These are phyloP conservation scores for Colletotrichum trifolii DNA, from an alignment of 2,329 filamentous ascomycete genomes.

Conservation along the genomic window DNA sequence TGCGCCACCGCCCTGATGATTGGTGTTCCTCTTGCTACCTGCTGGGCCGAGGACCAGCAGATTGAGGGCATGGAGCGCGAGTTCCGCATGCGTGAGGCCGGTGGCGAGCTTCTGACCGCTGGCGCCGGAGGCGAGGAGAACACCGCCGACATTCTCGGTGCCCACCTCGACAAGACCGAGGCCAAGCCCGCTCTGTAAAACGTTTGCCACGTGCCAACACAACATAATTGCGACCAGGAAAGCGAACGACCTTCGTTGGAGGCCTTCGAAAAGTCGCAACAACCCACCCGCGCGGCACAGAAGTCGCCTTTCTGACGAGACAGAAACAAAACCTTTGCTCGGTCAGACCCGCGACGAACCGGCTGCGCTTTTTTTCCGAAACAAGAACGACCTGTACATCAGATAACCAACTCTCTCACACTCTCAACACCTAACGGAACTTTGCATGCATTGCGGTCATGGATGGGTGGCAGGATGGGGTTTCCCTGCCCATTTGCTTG, in stretches of 20 bases:
- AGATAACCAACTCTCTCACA: slow-evolving; percentile 31
- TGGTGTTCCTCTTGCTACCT: slow-evolving; percentile 92
- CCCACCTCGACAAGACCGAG: slow-evolving; percentile 58
- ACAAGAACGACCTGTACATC: slow-evolving; percentile 30
- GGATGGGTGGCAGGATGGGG: slow-evolving; percentile 34
- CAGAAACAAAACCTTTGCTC: slow-evolving; percentile 2
- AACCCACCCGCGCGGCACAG: neutral
- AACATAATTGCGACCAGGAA: slow-evolving; percentile 35
- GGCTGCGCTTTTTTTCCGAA: slow-evolving; percentile 21
- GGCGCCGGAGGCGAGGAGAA: slow-evolving; percentile 49
- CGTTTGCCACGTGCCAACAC: slow-evolving; percentile 12
- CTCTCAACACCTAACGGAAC: slow-evolving; percentile 31
- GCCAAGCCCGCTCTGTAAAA: slow-evolving; percentile 63
- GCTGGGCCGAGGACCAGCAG: slow-evolving; percentile 95
- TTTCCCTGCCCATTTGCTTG: slow-evolving; percentile 35
- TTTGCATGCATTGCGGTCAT: slow-evolving; percentile 36
- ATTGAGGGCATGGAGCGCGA: slow-evolving; percentile 98
- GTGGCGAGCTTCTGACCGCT: slow-evolving; percentile 74
- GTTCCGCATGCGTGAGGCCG: slow-evolving; percentile 93
- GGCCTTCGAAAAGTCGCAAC: neutral
- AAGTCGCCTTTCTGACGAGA: neutral
- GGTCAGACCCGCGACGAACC: slow-evolving; percentile 17
- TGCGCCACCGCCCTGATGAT: slow-evolving; percentile 90
- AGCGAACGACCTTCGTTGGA: neutral
- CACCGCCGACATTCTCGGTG: slow-evolving; percentile 62